Conservation (phyloP, 176 grass and related monocot genomes). For the Triticum urartu region DNA sequence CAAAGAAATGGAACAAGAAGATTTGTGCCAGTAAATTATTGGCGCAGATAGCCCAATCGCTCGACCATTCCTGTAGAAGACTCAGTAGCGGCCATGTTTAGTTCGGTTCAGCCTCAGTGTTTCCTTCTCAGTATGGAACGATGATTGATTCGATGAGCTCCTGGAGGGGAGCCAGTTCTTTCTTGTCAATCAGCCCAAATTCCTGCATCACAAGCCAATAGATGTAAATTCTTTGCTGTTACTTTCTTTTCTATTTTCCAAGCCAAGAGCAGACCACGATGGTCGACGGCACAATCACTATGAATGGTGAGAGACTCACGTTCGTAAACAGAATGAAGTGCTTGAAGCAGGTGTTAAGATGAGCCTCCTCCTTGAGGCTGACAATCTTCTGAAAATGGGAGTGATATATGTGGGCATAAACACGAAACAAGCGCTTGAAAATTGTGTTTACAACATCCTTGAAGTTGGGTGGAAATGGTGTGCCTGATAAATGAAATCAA, state of each 20-base stretch:
- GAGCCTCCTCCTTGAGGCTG: constrained; percentile 96
- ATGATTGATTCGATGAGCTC: constrained; percentile 96
- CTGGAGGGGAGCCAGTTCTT: constrained; percentile 90
- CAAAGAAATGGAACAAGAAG: constrained; percentile 26
- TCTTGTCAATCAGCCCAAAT: constrained; percentile 95
- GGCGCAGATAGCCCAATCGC: constrained; percentile 7
- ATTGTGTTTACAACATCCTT: constrained; percentile 99
- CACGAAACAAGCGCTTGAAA: constrained; percentile 95
- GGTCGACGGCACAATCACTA: not conserved
- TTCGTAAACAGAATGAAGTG: constrained; percentile 99
- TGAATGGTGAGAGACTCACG: constrained; percentile 37
- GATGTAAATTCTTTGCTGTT: not conserved
- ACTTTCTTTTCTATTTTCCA: not conserved
- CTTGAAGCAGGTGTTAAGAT: constrained; percentile 99
- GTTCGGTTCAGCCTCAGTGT: not conserved
- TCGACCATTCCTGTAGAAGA: constrained; percentile 18
- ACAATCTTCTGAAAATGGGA: constrained; percentile 99
- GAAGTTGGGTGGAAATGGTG: constrained; percentile 91
- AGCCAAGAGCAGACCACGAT: not conserved
- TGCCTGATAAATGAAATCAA: constrained; percentile 46
- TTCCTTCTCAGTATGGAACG: constrained; percentile 68
- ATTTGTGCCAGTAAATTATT: constrained; percentile 35
- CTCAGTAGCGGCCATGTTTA: not conserved
- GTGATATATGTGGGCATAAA: constrained; percentile 96
- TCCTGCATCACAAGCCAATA: constrained; percentile 49